Evolutionary conservation across 305 asterid genomes (phyloP), one percentile per base, ranked within the genome.

Genomic region (Fraxinus floribunda): DNA sequence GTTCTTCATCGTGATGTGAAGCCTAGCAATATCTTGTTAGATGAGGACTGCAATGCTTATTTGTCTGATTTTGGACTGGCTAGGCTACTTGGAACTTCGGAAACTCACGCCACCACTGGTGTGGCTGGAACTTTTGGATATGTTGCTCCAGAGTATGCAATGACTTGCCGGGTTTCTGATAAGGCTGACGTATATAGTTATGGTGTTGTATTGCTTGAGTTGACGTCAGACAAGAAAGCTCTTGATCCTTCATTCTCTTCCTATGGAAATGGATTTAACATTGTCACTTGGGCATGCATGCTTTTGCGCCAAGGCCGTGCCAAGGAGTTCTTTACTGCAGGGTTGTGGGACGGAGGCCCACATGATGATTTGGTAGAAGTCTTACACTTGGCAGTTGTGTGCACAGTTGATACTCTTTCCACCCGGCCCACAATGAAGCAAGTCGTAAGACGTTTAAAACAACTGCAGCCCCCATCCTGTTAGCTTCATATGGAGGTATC

Each of bases 1-100:
- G 98, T 95, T 4, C 97, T 94, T 76, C 99, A 95, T 55, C 96
- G 99, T 7, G 99, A 95, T 18, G 98, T 95, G 89, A 95, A 95
- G 88, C 98, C 99, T 1, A 93, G 98, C 87, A 95, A 95, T 78
- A 94, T 95, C 75, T 64, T 95, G 78, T 81, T 95, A 82, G 99
- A 95, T 34, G 97, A 93, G 86, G 98, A 95, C 18, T 87, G 82
- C 86, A 93, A 89, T 8, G 99, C 98, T 0, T 93, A 95, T 82
- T 88, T 95, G 76, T 94, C 99, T 0, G 99, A 94, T 84, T 95
- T 95, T 77, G 98, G 99, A 20, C 87, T 95, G 62, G 98, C 99
- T 41, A 60, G 97, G 84, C 90, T 94, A 38, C 88, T 94, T 46
- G 97, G 97, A 29, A 90, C 97, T 1, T 93, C 99, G 0, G 98